Base-by-base conservation (phyloP, 2,329 filamentous ascomycete genomes). In the Atkinsonella hypoxylon region DNA sequence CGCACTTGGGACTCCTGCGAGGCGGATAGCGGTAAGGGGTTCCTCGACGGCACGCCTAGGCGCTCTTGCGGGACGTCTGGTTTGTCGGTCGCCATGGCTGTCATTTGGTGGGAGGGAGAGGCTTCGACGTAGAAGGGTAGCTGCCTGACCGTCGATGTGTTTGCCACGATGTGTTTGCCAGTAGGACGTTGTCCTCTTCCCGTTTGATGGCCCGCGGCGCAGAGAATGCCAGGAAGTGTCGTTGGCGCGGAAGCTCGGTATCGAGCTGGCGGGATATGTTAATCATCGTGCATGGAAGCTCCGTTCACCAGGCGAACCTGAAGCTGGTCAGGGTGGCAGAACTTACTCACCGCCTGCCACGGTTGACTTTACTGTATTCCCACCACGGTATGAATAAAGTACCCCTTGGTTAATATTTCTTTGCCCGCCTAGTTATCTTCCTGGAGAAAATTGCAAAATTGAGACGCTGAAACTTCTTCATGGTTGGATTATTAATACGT, bases 11-110 rank as follows among this genome's bases (percentile, higher is more conserved):
- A 74, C 74, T 94, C 88, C 67, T 94, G 88, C 20, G 82, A 77
- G 11, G 88, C 81, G 26, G 87, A 90, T 51, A 96, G 76, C 30
- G 90, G 90, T 42, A 95, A 72, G 15, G 90, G 90, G 62, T 91
- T 93, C 58, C 81, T 78, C 42, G 80, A 82, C 20, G 81, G 82
- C 61, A 81, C 70, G 20, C 62, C 62, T 48, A 65, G 60, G 51
- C 63, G 62, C 57, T 63, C 55, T 50, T 64, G 59, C 36, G 68
- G 64, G 41, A 65, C 57, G 56, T 66, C 62, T 57, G 66, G 56
- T 42, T 60, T 58, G 52, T 63, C 57, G 46, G 65, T 26, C 8
- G 47, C 15, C 47, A 38, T 49, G 40, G 13, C 39, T 30, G 22
- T 20, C 22, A 41, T 41, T 18, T 41, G 39, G 5, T 41, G 39